phyloP scores from a whole-genome alignment of 2,329 filamentous ascomycete genomes.

The Sodiomyces alkalinus region DNA sequence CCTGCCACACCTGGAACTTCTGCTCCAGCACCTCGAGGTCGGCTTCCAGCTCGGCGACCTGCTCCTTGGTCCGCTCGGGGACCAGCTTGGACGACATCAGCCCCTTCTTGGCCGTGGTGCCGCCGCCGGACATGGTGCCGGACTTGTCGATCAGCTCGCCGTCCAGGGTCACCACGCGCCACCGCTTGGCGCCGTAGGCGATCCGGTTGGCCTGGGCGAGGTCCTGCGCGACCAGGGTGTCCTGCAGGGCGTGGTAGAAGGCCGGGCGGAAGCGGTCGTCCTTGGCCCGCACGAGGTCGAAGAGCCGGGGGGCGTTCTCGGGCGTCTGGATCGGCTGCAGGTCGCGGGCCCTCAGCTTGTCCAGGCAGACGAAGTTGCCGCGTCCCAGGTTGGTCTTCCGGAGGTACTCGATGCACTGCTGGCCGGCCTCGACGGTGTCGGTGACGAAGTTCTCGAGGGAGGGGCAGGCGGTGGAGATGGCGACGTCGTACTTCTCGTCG shows the following conservation, averaged over 20 bases:
- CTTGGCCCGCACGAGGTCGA: slow-evolving; percentile 83
- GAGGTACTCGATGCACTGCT: slow-evolving; percentile 95
- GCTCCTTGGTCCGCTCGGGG: slow-evolving; percentile 75
- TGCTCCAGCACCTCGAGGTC: slow-evolving; percentile 77
- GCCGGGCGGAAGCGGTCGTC: slow-evolving; percentile 75
- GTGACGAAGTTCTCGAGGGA: slow-evolving; percentile 92
- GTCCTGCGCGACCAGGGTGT: slow-evolving; percentile 85
- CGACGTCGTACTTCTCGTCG: slow-evolving; percentile 85
- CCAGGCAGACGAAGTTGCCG: slow-evolving; percentile 91
- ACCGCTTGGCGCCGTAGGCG: slow-evolving; percentile 82
- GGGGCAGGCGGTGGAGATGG: slow-evolving; percentile 93
- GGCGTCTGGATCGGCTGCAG: slow-evolving; percentile 72
- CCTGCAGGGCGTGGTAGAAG: slow-evolving; percentile 90
- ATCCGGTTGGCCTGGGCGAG: slow-evolving; percentile 95
- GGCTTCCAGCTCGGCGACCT: slow-evolving; percentile 72
- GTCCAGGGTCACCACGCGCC: slow-evolving; percentile 90
- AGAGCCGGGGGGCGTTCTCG: slow-evolving; percentile 80
- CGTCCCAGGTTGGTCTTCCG: slow-evolving; percentile 94
- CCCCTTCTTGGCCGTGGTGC: slow-evolving; percentile 75
- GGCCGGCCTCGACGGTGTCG: slow-evolving; percentile 86
- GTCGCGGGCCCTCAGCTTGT: slow-evolving; percentile 69
- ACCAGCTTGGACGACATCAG: slow-evolving; percentile 94
- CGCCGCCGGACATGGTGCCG: slow-evolving; percentile 97
- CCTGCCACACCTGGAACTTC: slow-evolving; percentile 71
- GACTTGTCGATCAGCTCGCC: slow-evolving; percentile 96